Percentiles rank a stretch among this genome's conserved stretches.
These are phyloP conservation scores for Diaporthe humulicola DNA, from an alignment of 2,329 filamentous ascomycete genomes.

Conservation along the genomic window DNA sequence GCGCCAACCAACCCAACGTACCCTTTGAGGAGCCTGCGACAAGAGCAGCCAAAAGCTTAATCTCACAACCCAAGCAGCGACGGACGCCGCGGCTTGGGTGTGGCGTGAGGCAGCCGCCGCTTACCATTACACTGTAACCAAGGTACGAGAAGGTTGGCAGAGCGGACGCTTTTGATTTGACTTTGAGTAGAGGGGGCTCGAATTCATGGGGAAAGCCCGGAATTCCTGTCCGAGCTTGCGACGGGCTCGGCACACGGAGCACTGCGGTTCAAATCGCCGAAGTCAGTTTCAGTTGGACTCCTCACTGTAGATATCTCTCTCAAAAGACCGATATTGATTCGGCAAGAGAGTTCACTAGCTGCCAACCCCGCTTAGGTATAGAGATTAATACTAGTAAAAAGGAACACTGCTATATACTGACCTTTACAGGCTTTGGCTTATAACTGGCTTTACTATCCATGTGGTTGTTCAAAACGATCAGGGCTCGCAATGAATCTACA, in stretches of 20 bases:
- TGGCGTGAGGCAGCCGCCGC: background rate
- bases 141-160: background rate
- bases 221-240: background rate
- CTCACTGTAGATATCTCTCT: background rate
- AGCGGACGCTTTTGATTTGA: background rate
- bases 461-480: too few species aligned
- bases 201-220: background rate
- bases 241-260: background rate
- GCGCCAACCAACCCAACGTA: too few species aligned
- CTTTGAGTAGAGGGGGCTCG: background rate
- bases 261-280: background rate
- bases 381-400: background rate
- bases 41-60: background rate
- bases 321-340: background rate
- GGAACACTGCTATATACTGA: background rate
- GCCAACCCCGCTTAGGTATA: background rate
- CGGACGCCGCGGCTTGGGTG: background rate
- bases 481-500: too few species aligned
- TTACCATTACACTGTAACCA: background rate
- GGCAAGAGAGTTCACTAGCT: too few species aligned
- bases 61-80: background rate
- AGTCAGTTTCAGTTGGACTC: too few species aligned
- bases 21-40: background rate
- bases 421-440: too few species aligned
- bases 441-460: too few species aligned